Evolutionary conservation across 306 rosid species (phyloP).

Genomic region (Prunus campanulata): DNA sequence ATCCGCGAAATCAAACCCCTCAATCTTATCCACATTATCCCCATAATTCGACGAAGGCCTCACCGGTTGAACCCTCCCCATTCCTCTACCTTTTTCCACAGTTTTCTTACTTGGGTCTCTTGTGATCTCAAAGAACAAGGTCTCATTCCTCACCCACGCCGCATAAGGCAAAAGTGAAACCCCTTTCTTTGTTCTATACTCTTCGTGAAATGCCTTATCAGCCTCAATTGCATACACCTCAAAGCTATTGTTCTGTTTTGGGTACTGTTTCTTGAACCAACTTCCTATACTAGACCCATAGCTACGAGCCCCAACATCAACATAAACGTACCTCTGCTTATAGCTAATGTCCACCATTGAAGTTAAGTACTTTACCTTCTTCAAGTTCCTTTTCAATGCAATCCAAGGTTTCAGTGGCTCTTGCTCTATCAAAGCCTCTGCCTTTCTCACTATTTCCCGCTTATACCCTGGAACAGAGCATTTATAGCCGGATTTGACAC

Average conservation of each 20-base stretch:
- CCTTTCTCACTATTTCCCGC: slow-evolving; percentile 34
- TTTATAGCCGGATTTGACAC: slow-evolving; percentile 17
- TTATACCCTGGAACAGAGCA: slow-evolving; percentile 37
- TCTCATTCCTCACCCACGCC: slow-evolving; percentile 70
- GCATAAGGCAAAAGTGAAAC: slow-evolving; percentile 50
- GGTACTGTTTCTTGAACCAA: slow-evolving; percentile 63
- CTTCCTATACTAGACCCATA: slow-evolving; percentile 52
- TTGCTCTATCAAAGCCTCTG: slow-evolving; percentile 36
- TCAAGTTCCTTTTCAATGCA: slow-evolving; percentile 36
- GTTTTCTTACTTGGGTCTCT: slow-evolving; percentile 39
- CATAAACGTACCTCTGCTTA: slow-evolving; percentile 46
- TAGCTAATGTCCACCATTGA: slow-evolving; percentile 55
- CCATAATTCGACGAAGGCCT: slow-evolving; percentile 41
- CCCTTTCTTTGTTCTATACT: slow-evolving; percentile 36
- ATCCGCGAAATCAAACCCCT: slow-evolving; percentile 52
- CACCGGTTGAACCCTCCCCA: slow-evolving; percentile 54
- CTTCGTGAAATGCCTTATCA: slow-evolving; percentile 47
- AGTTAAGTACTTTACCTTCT: slow-evolving; percentile 47
- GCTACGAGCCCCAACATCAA: slow-evolving; percentile 58
- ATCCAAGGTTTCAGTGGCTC: slow-evolving; percentile 57
- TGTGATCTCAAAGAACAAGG: slow-evolving; percentile 60
- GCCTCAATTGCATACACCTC: slow-evolving; percentile 61
- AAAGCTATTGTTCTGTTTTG: slow-evolving; percentile 49
- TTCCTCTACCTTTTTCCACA: slow-evolving; percentile 34
- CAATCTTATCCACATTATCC: slow-evolving; percentile 49